Evolutionary conservation across 78 protist genomes (phyloP).

Genomic region (Chrysochromulina tobinii): DNA sequence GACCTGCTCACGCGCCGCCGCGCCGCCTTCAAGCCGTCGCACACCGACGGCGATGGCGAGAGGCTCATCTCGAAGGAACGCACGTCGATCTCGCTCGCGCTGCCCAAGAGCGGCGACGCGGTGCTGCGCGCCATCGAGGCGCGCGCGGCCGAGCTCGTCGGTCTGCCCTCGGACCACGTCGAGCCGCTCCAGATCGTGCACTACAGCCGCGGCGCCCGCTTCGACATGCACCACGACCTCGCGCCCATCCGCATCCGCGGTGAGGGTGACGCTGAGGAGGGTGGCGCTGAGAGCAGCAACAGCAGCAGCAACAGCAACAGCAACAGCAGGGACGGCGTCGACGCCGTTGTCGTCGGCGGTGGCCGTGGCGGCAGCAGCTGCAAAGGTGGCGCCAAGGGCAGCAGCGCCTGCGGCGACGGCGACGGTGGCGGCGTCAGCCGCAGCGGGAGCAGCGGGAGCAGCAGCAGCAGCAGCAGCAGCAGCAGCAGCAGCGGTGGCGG

Average conservation of each 20-base stretch:
- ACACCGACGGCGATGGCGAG: not conserved
- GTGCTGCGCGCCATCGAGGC: not conserved
- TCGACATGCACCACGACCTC: conserved; percentile 1
- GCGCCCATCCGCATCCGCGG: not conserved
- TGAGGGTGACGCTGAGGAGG: not conserved
- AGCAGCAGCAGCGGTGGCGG: too few relatives aligned
- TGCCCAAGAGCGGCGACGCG: not conserved
- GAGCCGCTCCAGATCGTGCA: conserved; percentile 1
- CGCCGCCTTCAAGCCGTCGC: not conserved
- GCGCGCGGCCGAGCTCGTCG: conserved; percentile 6
- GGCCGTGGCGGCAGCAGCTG: too few relatives aligned
- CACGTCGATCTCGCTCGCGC: not conserved
- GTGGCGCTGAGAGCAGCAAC: not conserved
- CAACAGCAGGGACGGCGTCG: too few relatives aligned
- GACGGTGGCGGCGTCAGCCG: too few relatives aligned
- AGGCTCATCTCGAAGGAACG: not conserved
- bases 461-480: too few relatives aligned
- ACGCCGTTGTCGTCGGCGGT: too few relatives aligned
- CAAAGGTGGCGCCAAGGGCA: too few relatives aligned
- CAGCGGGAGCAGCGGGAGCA: too few relatives aligned
- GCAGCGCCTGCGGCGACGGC: too few relatives aligned
- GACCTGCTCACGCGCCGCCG: not conserved
- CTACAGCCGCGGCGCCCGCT: not conserved
- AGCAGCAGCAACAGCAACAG: too few relatives aligned
- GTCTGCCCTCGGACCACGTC: not conserved